phyloP scores from a whole-genome alignment of 208 protist genomes.

The Trypanosoma mega region DNA sequence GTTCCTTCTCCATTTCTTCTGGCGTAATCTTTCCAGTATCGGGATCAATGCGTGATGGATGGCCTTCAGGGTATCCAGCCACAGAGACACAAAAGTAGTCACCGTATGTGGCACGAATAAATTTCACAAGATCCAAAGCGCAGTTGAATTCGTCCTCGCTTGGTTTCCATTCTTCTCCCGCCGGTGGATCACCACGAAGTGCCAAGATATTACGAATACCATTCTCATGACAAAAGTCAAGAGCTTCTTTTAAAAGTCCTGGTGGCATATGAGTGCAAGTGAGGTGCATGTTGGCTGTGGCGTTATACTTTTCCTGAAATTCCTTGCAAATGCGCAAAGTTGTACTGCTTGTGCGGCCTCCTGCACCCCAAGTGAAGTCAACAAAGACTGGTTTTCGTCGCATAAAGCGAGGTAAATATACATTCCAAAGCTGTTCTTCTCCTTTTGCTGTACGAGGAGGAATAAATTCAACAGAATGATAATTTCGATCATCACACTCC shows the following conservation, averaged over 20 bases:
- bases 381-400: slow-evolving; percentile 87
- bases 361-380: slow-evolving; percentile 97
- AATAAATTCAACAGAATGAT: slow-evolving; percentile 94
- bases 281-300: slow-evolving; percentile 88
- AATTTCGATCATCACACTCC: background rate
- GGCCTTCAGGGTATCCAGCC: slow-evolving; percentile 92
- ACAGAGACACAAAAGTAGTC: slow-evolving; percentile 96
- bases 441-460: slow-evolving; percentile 92
- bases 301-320: slow-evolving; percentile 84
- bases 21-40: slow-evolving; percentile 53
- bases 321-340: slow-evolving; percentile 80
- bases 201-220: slow-evolving; percentile 97
- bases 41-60: slow-evolving; percentile 51
- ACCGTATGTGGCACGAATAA: slow-evolving; percentile 92
- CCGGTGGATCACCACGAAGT: slow-evolving; percentile 90
- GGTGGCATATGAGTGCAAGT: slow-evolving; percentile 94
- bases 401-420: slow-evolving; percentile 79
- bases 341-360: slow-evolving; percentile 80
- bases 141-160: slow-evolving; percentile 81
- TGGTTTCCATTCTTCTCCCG: slow-evolving; percentile 49
- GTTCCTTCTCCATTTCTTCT: slow-evolving; percentile 70
- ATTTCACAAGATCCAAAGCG: slow-evolving; percentile 94
- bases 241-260: slow-evolving; percentile 61
- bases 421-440: slow-evolving; percentile 81
- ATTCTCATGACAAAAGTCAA: slow-evolving; percentile 77